Conservation (phyloP, 768 basidiomycete species). For the Hygrophoropsis aurantiaca region DNA sequence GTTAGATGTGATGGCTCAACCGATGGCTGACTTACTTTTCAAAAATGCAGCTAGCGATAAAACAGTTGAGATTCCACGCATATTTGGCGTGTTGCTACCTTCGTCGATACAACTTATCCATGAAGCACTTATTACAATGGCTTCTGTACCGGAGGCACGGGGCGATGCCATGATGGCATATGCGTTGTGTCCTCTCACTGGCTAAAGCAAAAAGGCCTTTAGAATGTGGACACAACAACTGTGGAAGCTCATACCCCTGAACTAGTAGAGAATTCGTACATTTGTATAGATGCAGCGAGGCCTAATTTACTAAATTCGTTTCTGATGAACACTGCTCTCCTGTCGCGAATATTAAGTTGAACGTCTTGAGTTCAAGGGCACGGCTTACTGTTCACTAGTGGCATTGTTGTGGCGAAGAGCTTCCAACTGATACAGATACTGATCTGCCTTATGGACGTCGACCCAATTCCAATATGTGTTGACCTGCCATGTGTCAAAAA, state of each 20-base stretch:
- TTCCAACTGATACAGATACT: slow-evolving; percentile 73
- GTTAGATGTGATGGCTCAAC: slow-evolving; percentile 1
- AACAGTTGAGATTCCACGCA: slow-evolving; percentile 85
- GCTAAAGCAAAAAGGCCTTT: slow-evolving; percentile 34
- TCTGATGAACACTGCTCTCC: slow-evolving; percentile 63
- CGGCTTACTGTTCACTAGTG: slow-evolving; percentile 70
- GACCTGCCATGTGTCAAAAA: slow-evolving; percentile 52
- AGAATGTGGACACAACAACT: background rate
- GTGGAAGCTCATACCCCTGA: slow-evolving; percentile 40
- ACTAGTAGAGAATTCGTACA: slow-evolving; percentile 57
- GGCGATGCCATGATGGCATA: slow-evolving; percentile 84
- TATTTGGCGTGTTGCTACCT: slow-evolving; percentile 62
- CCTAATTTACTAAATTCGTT: slow-evolving; percentile 76
- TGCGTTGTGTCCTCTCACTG: slow-evolving; percentile 67
- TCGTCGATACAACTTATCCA: slow-evolving; percentile 74
- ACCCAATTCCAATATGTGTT: slow-evolving; percentile 91
- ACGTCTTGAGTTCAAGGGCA: background rate
- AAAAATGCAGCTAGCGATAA: slow-evolving; percentile 82
- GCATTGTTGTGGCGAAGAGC: slow-evolving; percentile 59
- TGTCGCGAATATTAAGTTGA: slow-evolving; percentile 27
- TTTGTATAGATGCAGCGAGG: slow-evolving; percentile 65
- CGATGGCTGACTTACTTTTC: slow-evolving; percentile 51
- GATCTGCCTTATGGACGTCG: slow-evolving; percentile 85
- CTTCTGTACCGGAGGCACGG: slow-evolving; percentile 89
- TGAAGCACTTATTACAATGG: slow-evolving; percentile 88